Evolutionary conservation across 352 stramenopile species (phyloP), one percentile per base, ranked within the genome.

Genomic region (Aphanomyces astaci): DNA sequence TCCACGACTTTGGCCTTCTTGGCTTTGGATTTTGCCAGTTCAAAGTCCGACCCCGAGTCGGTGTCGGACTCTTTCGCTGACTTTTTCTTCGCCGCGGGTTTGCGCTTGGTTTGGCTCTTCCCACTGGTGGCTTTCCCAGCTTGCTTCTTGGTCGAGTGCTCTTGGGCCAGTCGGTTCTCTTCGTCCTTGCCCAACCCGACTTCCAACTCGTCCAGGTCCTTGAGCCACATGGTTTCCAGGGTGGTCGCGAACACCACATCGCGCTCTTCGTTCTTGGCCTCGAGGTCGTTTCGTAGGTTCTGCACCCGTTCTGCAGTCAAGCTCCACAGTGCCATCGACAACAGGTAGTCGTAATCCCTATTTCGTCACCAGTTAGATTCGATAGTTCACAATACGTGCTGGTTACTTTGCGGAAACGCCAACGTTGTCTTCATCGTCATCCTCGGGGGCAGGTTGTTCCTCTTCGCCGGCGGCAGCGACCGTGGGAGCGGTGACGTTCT

Each of bases 301-400:
- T 97, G 82, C 3, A 98, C 96, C 28, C 90, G 86, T 69, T 99
- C 96, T 62, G 86, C 89, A 19, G 94, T 98, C 59, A 99, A 73
- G 40, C 86, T 97, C 66, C 87, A 92, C 43, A 98, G 80, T 55
- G 96, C 94, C 91, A 98, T 98, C 51, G 88, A 98, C 32, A 98
- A 72, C 31, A 99, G 72, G 69, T 99, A 99, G 64, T 98, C 90
- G 70, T 97, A 99, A 51, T 91, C 88, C 63, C 73, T 76, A 53
- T 68, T 72, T 27, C 30, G 19, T 28, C n/a, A 49, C 51, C 10
- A 51, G n/a, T 31, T 10, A 40, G 15, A 40, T 36, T 45, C 22
- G 0, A 48, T 1, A 28, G 48, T 24, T 25, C 4, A 13, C n/a
- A n/a, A n/a, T n/a, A n/a, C n/a, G n/a, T n/a, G 68, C 75, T 27